Base-by-base conservation (phyloP, 2,329 filamentous ascomycete genomes). In the Hymenoscyphus fraxineus region DNA sequence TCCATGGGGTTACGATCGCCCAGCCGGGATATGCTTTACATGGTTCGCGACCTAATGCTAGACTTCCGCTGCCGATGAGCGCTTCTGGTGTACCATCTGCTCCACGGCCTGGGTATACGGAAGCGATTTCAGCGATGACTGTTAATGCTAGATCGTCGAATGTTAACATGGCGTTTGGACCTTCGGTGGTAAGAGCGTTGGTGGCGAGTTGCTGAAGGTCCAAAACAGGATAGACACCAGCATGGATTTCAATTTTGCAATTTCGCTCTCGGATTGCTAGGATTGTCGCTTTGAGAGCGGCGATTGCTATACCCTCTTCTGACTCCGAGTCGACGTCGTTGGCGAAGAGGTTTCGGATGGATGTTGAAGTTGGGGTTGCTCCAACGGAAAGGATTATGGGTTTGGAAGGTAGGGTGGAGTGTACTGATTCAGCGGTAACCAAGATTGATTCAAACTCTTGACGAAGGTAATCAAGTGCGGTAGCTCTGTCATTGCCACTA, bases 121-220 rank as follows among this genome's bases (percentile, higher is more conserved):
- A 88, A 41, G 85, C 84, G 0, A 94, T 84, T 73, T 95, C 90
- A 0, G 87, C 85, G n/a, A 93, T 77, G 10, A 93, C 81, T 0
- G 84, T 86, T 39, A 93, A 77, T 0, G 84, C 90, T 38, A 94
- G 81, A 69, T 88, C 84, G 2, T 80, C 75, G 67, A 67, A 73
- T 10, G 65, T 63, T 1, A 73, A 64, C 62, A 70, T 65, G 9
- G 68, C 59, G 12, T 69, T 59, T 7, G 67, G 68, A 15, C 58
- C 72, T 15, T 68, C 68, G 0, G 75, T 71, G 3, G 81, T 80
- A 0, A 83, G 77, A 3, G 89, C 87, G 70, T 88, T 85, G 0
- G 90, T 91, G 0, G 90, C 87, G 1, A 94, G 80, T 75, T 95
- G 91, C 75, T 95, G 91, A 70, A 93, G 80, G 75, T 95, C 91